A percentile compares a stretch with the other conserved stretches of the same genome.
Evolutionary conservation across 1,139 yeast genomes (phyloP).

Genomic region (Tardiomyces blankii): DNA sequence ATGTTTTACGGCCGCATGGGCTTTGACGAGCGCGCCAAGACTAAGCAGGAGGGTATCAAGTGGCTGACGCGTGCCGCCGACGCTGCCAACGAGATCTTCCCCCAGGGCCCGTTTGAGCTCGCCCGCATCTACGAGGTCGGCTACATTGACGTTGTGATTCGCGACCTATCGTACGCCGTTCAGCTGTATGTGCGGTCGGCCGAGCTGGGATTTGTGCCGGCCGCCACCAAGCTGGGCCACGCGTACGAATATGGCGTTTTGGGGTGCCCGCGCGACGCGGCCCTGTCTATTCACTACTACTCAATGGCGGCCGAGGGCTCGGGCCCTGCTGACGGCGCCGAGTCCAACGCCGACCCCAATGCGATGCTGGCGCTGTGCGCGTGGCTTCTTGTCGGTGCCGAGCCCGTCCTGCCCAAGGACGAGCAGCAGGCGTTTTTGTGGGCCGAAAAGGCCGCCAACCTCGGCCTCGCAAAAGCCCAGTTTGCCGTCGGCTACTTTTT

Average conservation of each 20-base stretch:
- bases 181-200: conserved; percentile 86
- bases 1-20: conserved; percentile 84
- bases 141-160: conserved; percentile 74
- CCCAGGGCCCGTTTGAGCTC: conserved; percentile 89
- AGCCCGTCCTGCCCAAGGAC: conserved; percentile 67
- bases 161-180: conserved; percentile 74
- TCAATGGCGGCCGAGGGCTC: conserved; percentile 73
- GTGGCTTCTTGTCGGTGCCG: conserved; percentile 90
- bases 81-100: conserved; percentile 71
- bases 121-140: conserved; percentile 81
- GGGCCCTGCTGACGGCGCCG: neutral
- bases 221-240: conserved; percentile 71
- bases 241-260: conserved; percentile 76
- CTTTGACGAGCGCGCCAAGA: conserved; percentile 49
- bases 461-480: conserved; percentile 74
- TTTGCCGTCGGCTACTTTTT: conserved; percentile 75
- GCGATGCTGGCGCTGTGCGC: conserved; percentile 94
- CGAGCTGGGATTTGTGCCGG: conserved; percentile 71
- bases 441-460: conserved; percentile 79
- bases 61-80: conserved; percentile 76
- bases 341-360: conserved; percentile 55
- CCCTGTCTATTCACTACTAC: conserved; percentile 82
- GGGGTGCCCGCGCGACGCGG: conserved; percentile 69
- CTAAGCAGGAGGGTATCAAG: conserved; percentile 79
- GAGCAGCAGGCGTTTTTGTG: conserved; percentile 86